These are phyloP conservation scores for Neoboletus subvelutipes DNA, from an alignment of 768 basidiomycete species.

Conservation along the genomic window DNA sequence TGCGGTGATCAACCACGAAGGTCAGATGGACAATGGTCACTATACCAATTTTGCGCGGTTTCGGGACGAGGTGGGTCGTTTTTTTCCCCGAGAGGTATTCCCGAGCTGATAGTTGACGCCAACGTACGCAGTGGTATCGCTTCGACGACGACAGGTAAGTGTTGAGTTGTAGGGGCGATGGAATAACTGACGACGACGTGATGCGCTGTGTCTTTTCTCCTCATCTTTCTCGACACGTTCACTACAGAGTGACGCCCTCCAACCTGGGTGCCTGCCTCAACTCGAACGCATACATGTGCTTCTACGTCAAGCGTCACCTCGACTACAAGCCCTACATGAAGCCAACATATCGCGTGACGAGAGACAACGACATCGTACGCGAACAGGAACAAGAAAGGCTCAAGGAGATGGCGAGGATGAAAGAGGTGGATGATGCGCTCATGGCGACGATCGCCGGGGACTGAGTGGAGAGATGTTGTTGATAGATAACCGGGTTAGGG, in stretches of 20 bases:
- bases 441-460: constrained; percentile 43
- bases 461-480: constrained; percentile 5
- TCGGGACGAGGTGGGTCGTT: constrained; percentile 72
- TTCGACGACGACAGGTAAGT: constrained; percentile 92
- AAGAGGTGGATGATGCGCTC: constrained; percentile 66
- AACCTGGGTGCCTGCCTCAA: constrained; percentile 64
- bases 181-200: neutral
- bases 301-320: constrained; percentile 88
- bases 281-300: constrained; percentile 90
- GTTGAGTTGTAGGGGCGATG: neutral
- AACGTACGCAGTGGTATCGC: constrained; percentile 71
- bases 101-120: neutral
- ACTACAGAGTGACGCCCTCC: constrained; percentile 64
- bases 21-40: constrained; percentile 91
- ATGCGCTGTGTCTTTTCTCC: neutral
- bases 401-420: constrained; percentile 51
- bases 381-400: constrained; percentile 57
- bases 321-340: constrained; percentile 75
- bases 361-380: constrained; percentile 64
- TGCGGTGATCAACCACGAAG: constrained; percentile 92
- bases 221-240: neutral
- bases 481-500: neutral
- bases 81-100: neutral
- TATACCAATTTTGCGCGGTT: constrained; percentile 87
- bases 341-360: constrained; percentile 64